Evolutionary conservation across 2,329 filamentous ascomycete genomes (phyloP).

Genomic region (Xylariaceae sp.): DNA sequence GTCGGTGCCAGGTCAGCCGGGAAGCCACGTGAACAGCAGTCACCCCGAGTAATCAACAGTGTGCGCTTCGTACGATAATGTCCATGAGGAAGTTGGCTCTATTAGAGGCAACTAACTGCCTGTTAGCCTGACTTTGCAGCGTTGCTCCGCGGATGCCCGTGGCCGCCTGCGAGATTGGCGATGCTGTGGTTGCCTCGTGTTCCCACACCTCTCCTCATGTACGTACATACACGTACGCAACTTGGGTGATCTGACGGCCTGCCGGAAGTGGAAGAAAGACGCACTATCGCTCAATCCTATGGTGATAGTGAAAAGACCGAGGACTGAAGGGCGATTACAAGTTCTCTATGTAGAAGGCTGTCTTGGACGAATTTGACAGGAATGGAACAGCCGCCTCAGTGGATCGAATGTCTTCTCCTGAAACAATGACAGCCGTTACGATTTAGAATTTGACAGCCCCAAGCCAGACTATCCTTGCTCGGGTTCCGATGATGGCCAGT

Average conservation of each 20-base stretch:
- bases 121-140: slow-evolving; percentile 16
- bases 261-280: background rate
- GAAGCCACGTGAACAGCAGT: slow-evolving; percentile 14
- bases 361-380: background rate
- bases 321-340: background rate
- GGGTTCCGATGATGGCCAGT: background rate
- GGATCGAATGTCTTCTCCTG: background rate
- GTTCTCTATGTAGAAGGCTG: background rate
- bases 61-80: slow-evolving; percentile 16
- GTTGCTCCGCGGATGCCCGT: slow-evolving; percentile 18
- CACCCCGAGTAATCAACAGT: slow-evolving; percentile 20
- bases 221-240: background rate
- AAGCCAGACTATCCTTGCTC: background rate
- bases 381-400: background rate
- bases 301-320: background rate
- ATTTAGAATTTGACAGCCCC: slow-evolving; percentile 4
- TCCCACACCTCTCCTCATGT: slow-evolving; percentile 15
- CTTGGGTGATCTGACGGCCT: background rate
- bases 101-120: slow-evolving; percentile 10
- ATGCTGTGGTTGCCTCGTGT: slow-evolving; percentile 32
- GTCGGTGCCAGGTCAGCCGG: slow-evolving; percentile 1
- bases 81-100: slow-evolving; percentile 10
- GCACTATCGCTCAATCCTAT: background rate
- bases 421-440: background rate
- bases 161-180: slow-evolving; percentile 43